These are phyloP conservation scores for Sclerotinia glacialis DNA, from an alignment of 2,329 filamentous ascomycete genomes.

Conservation along the genomic window DNA sequence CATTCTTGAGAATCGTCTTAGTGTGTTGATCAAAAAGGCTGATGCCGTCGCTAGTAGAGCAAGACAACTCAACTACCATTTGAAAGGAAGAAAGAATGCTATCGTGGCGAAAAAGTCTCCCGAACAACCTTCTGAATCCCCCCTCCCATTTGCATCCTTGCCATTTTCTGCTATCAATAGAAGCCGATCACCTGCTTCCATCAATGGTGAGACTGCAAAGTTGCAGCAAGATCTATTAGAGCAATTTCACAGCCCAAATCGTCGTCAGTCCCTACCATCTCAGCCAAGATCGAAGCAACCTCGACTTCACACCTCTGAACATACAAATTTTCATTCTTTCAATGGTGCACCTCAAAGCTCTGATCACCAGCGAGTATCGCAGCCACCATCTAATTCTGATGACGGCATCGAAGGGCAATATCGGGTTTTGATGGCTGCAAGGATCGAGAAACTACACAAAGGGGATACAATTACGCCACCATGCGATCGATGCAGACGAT, in stretches of 20 bases:
- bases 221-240: conserved; percentile 55
- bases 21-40: conserved; percentile 73
- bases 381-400: conserved; percentile 30
- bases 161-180: conserved; percentile 41
- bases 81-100: conserved; percentile 72
- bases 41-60: conserved; percentile 71
- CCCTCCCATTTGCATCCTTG: conserved; percentile 30
- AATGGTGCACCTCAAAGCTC: conserved; percentile 23
- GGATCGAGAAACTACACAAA: conserved; percentile 71
- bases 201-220: conserved; percentile 32
- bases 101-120: conserved; percentile 61
- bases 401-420: conserved; percentile 41
- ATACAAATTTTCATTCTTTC: conserved; percentile 23
- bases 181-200: conserved; percentile 39
- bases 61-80: conserved; percentile 75
- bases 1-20: conserved; percentile 75
- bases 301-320: conserved; percentile 24
- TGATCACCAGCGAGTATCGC: conserved; percentile 35
- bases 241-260: conserved; percentile 46
- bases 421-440: conserved; percentile 65
- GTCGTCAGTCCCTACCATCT: conserved; percentile 27
- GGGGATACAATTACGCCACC: conserved; percentile 76
- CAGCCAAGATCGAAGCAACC: conserved; percentile 28
- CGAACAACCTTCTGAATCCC: conserved; percentile 32
- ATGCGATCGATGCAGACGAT: conserved; percentile 76